A percentile compares a stretch with the other conserved stretches of the same genome.
Conservation (phyloP, 2,329 filamentous ascomycete genomes). For the Colletotrichum sp. region DNA sequence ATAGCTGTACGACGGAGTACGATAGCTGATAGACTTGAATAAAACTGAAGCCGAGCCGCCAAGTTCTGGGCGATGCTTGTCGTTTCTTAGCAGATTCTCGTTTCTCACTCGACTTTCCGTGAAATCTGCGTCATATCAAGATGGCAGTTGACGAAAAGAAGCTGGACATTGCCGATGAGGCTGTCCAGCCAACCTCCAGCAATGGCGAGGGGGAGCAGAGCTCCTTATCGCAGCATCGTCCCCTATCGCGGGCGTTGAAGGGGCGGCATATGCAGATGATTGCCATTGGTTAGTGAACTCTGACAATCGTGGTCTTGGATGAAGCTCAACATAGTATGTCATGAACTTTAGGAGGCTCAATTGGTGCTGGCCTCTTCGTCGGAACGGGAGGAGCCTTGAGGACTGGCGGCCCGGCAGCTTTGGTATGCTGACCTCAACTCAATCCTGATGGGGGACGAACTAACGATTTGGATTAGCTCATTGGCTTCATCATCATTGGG, state of each 20-base stretch:
- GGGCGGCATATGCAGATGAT: conserved; percentile 63
- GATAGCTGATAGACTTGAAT: neutral
- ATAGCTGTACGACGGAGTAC: neutral
- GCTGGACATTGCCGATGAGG: neutral
- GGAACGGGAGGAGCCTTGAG: neutral
- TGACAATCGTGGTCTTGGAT: neutral
- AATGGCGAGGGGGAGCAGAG: neutral
- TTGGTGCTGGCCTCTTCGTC: neutral
- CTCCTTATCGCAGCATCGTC: neutral
- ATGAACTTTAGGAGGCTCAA: neutral
- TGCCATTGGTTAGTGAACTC: neutral
- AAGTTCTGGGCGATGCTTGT: neutral
- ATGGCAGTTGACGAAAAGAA: neutral
- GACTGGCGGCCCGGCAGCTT: neutral
- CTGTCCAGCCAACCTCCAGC: neutral
- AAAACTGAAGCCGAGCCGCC: neutral
- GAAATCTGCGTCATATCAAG: neutral
- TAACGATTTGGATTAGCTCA: conserved; percentile 24
- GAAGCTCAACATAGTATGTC: neutral
- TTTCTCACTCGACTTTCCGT: rapidly evolving
- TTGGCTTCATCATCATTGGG: conserved; percentile 60
- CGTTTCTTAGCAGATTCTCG: neutral
- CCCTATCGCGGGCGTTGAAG: conserved; percentile 6
- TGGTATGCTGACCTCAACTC: neutral
- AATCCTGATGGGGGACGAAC: rapidly evolving